Evolutionary conservation across 139 green algal genomes (phyloP).

Genomic region (Coelastrella sp.): DNA sequence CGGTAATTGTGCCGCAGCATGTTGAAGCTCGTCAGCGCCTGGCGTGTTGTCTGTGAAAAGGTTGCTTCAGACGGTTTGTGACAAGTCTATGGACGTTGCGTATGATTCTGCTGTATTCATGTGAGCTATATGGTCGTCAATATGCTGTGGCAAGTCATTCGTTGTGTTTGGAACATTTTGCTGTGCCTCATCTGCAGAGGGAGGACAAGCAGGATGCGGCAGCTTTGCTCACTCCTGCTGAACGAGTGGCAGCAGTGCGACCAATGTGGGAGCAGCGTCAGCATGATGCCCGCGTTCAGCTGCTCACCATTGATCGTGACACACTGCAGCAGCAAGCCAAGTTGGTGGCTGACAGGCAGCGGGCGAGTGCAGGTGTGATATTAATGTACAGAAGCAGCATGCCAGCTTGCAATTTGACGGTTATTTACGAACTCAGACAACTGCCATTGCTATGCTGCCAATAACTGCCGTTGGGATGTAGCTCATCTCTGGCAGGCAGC

Average conservation of each 20-base stretch:
- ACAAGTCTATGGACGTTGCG: too few species aligned
- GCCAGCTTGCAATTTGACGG: not conserved
- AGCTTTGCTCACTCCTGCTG: constrained; percentile 61
- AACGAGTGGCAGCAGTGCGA: constrained; percentile 73
- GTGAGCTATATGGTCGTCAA: too few species aligned
- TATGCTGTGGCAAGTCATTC: not conserved
- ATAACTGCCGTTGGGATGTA: too few species aligned
- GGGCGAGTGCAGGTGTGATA: constrained; percentile 56
- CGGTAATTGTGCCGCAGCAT: not conserved
- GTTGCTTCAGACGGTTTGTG: too few species aligned
- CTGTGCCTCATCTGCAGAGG: not conserved
- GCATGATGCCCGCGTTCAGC: constrained; percentile 66
- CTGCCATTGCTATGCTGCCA: too few species aligned
- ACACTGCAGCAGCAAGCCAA: constrained; percentile 64
- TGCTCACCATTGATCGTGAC: constrained; percentile 73
- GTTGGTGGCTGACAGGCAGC: constrained; percentile 48
- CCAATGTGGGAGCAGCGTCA: constrained; percentile 80
- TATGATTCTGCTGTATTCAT: too few species aligned
- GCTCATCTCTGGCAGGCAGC: too few species aligned
- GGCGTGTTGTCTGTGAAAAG: not conserved
- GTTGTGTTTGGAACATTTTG: not conserved
- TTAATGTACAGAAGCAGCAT: not conserved
- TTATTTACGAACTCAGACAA: too few species aligned
- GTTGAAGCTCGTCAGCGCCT: not conserved
- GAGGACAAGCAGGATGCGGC: constrained; percentile 14